Evolutionary conservation across 805 yeast species (phyloP).

Genomic region (Ogataea angusta): DNA sequence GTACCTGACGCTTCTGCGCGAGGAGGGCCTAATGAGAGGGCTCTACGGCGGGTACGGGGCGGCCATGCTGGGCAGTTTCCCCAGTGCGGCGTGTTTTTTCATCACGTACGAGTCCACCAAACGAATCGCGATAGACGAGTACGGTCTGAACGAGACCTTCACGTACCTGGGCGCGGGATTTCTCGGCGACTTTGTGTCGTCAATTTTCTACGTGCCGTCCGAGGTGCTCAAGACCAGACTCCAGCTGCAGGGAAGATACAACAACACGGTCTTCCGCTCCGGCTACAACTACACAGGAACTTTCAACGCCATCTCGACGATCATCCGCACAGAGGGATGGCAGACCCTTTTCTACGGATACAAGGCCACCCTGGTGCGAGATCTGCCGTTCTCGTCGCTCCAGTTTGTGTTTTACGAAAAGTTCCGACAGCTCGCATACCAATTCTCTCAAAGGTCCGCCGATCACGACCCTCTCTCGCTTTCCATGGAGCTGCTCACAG

Average conservation of each 20-base stretch:
- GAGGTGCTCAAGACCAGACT: conserved; percentile 92
- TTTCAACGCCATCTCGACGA: conserved; percentile 63
- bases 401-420: conserved; percentile 95
- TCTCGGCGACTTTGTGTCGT: conserved; percentile 88
- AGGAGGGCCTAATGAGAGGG: conserved; percentile 85
- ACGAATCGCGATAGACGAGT: conserved; percentile 61
- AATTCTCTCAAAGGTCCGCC: conserved; percentile 28
- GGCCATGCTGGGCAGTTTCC: conserved; percentile 88
- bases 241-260: conserved; percentile 86
- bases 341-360: conserved; percentile 83
- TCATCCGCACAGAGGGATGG: conserved; percentile 67
- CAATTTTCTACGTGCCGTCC: conserved; percentile 88
- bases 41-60: conserved; percentile 91
- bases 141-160: conserved; percentile 68
- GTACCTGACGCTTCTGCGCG: conserved; percentile 64
- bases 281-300: conserved; percentile 87
- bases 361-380: conserved; percentile 89
- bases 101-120: conserved; percentile 85
- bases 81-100: conserved; percentile 92
- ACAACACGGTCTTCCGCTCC: conserved; percentile 72
- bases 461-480: conserved; percentile 41
- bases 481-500: conserved; percentile 69
- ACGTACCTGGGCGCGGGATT: conserved; percentile 84
- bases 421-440: conserved; percentile 60
- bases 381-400: conserved; percentile 91